These are phyloP conservation scores for Phaffomyces thermotolerans DNA, from an alignment of 805 yeast species.

Conservation along the genomic window DNA sequence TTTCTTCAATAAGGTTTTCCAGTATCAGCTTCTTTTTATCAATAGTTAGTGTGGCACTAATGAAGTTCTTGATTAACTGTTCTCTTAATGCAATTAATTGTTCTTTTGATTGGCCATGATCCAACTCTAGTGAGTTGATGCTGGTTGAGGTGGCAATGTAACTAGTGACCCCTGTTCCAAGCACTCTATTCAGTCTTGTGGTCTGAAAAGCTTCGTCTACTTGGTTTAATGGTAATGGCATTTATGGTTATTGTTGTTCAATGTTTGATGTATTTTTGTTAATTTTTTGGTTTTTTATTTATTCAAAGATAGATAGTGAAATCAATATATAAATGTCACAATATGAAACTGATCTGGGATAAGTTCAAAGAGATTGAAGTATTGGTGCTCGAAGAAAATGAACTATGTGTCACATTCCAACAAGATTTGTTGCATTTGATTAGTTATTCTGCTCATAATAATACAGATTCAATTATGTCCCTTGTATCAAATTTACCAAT, in stretches of 20 bases:
- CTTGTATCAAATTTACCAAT: not conserved
- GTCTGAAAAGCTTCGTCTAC: conserved; percentile 5
- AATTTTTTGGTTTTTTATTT: not conserved
- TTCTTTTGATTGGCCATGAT: conserved; percentile 3
- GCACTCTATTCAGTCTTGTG: conserved; percentile 1
- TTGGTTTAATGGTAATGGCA: conserved; percentile 6
- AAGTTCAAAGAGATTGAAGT: not conserved
- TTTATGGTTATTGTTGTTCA: not conserved
- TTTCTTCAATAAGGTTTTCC: conserved; percentile 3
- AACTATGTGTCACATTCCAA: not conserved
- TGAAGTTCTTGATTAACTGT: conserved; percentile 2
- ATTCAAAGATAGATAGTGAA: not conserved
- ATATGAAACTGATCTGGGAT: conserved; percentile 1
- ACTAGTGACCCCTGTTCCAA: conserved; percentile 2
- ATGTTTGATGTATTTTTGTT: not conserved
- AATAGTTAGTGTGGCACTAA: conserved; percentile 2
- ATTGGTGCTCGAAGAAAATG: not conserved
- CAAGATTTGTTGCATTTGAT: conserved; percentile 1
- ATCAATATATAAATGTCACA: not conserved
- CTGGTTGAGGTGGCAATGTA: conserved; percentile 1
- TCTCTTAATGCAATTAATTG: conserved; percentile 2
- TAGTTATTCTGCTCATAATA: not conserved
- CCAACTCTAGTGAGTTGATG: conserved; percentile 1
- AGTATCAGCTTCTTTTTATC: conserved; percentile 6
- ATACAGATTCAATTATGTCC: not conserved